Percentiles rank a stretch among this genome's conserved stretches.
phyloP scores from a whole-genome alignment of 2,329 filamentous ascomycete genomes.

The Leptosphaerulina australis region DNA sequence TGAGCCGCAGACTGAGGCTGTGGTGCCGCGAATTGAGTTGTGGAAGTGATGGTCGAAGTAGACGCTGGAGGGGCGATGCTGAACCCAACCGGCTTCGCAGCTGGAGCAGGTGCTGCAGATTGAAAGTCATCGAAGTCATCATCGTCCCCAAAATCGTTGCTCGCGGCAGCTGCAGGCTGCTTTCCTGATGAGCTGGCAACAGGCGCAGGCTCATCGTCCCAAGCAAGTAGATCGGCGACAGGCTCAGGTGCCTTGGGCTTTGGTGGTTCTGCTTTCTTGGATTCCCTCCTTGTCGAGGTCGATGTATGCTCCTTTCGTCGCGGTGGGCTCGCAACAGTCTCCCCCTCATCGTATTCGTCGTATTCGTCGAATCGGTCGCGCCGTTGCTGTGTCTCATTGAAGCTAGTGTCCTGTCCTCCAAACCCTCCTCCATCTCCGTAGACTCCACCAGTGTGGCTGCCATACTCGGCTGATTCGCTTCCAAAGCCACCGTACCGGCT shows the following conservation, averaged over 20 bases:
- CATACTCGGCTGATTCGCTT: conserved; percentile 64
- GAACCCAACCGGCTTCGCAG: conserved; percentile 66
- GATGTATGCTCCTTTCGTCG: conserved; percentile 57
- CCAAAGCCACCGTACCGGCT: conserved; percentile 89
- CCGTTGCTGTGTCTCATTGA: conserved; percentile 67
- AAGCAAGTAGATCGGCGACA: conserved; percentile 91
- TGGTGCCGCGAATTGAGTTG: conserved; percentile 77
- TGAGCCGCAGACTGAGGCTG: conserved; percentile 85
- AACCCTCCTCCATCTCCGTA: conserved; percentile 97
- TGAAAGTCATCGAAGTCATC: conserved; percentile 99
- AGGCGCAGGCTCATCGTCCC: conserved; percentile 74
- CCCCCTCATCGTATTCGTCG: conserved; percentile 89
- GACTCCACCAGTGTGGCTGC: conserved; percentile 74
- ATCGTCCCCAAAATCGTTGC: conserved; percentile 63
- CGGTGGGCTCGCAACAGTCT: conserved; percentile 55
- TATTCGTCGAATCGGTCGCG: conserved; percentile 92
- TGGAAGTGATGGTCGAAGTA: conserved; percentile 57
- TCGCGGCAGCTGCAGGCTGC: conserved; percentile 49
- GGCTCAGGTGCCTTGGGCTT: conserved; percentile 76
- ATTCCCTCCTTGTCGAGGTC: conserved; percentile 47
- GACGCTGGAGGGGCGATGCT: conserved; percentile 55
- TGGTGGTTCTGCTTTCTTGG: conserved; percentile 68
- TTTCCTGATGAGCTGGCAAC: conserved; percentile 54
- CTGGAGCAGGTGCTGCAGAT: conserved; percentile 66
- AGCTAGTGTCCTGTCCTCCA: conserved; percentile 72